phyloP scores from a whole-genome alignment of 2,329 filamentous ascomycete species.

The Ascochyta clinopodiicola region DNA sequence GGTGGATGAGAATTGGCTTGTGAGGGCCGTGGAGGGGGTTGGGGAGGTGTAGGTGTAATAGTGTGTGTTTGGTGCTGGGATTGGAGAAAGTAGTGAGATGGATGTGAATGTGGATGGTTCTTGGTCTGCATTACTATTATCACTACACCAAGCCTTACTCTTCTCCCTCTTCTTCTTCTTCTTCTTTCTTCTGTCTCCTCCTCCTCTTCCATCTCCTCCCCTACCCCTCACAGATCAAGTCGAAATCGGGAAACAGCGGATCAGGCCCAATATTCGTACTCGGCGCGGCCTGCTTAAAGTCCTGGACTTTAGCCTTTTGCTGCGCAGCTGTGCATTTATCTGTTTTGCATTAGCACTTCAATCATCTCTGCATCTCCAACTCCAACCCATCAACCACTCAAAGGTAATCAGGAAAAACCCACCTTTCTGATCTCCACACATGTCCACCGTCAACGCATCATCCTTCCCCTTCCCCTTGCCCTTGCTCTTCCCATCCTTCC shows the following conservation, averaged over 20 bases:
- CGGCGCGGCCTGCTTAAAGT: constrained; percentile 32
- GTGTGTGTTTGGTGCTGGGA: neutral
- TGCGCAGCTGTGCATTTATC: constrained; percentile 40
- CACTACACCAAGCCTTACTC: neutral
- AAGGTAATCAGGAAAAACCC: neutral
- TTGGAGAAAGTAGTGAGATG: neutral
- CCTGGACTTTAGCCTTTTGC: constrained; percentile 33
- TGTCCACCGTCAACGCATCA: constrained; percentile 23
- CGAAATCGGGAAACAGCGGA: constrained; percentile 48
- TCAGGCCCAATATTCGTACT: constrained; percentile 47
- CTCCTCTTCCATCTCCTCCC: neutral
- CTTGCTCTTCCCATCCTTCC: constrained; percentile 2
- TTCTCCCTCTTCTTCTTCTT: neutral
- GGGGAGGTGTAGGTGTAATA: neutral
- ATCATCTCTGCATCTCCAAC: neutral
- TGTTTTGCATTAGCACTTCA: constrained; percentile 7
- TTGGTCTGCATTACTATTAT: neutral
- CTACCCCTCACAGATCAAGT: constrained; percentile 43
- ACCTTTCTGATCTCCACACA: constrained; percentile 36
- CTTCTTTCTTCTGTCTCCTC: neutral
- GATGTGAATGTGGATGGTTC: no score
- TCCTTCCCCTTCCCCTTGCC: constrained; percentile 4
- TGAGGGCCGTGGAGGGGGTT: neutral
- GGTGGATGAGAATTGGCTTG: neutral
- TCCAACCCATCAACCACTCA: neutral